These are phyloP conservation scores for Arthroderma uncinatum DNA, from an alignment of 2,329 filamentous ascomycete genomes.

Conservation along the genomic window DNA sequence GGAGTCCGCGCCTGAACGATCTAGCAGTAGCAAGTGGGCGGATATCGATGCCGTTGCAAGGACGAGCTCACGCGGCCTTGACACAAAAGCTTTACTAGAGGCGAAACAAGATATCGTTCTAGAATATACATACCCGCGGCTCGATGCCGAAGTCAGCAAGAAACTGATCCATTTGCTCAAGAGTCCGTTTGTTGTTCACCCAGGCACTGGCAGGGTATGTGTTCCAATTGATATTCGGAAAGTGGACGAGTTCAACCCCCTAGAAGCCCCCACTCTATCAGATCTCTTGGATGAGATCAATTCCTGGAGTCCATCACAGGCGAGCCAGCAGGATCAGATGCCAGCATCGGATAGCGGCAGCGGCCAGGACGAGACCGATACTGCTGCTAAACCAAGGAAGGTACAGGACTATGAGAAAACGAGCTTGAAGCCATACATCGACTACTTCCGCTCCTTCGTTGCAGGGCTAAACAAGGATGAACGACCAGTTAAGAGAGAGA, in stretches of 20 bases:
- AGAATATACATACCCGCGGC: constrained; percentile 93
- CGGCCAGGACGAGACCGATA: constrained; percentile 15
- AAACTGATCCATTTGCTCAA: constrained; percentile 98
- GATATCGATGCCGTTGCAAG: constrained; percentile 84
- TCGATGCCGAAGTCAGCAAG: constrained; percentile 95
- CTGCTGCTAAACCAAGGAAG: constrained; percentile 32
- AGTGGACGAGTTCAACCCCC: constrained; percentile 75
- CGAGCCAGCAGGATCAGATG: constrained; percentile 14
- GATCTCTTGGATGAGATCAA: constrained; percentile 77
- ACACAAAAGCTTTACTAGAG: constrained; percentile 62
- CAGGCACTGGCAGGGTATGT: constrained; percentile 85
- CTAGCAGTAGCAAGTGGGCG: constrained; percentile 75
- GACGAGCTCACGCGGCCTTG: constrained; percentile 58
- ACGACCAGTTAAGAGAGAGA: constrained; percentile 40
- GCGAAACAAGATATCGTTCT: constrained; percentile 93
- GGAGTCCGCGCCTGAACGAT: constrained; percentile 67
- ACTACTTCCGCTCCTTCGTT: constrained; percentile 78
- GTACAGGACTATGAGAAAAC: constrained; percentile 94
- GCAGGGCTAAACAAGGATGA: constrained; percentile 67
- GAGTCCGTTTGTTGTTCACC: constrained; percentile 91
- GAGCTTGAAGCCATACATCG: constrained; percentile 81
- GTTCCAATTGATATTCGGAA: constrained; percentile 74
- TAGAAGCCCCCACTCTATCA: constrained; percentile 80
- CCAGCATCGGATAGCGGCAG: neutral
- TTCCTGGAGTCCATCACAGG: constrained; percentile 48